phyloP scores from a whole-genome alignment of 2,329 filamentous ascomycete genomes.

The Xylaria sp. region DNA sequence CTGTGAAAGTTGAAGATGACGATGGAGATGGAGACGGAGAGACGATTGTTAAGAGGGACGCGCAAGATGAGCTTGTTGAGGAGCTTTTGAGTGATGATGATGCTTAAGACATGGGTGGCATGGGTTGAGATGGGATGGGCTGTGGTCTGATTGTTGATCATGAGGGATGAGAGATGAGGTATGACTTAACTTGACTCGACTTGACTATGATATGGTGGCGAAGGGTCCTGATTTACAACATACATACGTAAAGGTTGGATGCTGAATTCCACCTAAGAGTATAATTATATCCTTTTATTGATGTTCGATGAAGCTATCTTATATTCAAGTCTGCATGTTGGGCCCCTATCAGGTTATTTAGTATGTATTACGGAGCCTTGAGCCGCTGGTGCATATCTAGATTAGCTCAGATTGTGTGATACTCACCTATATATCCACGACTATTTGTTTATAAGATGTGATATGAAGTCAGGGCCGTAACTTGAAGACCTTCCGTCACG shows the following conservation, averaged over 20 bases:
- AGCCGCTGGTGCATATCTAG: too few relatives aligned
- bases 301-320: neutral
- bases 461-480: too few relatives aligned
- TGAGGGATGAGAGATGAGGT: neutral
- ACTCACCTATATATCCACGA: too few relatives aligned
- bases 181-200: too few relatives aligned
- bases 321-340: neutral
- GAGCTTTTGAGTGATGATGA: constrained; percentile 39
- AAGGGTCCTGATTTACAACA: neutral
- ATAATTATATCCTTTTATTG: neutral
- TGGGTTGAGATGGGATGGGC: neutral
- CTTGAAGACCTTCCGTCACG: too few relatives aligned
- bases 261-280: neutral
- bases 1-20: constrained; percentile 33
- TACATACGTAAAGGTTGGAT: neutral
- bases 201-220: neutral
- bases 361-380: too few relatives aligned
- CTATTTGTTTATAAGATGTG: too few relatives aligned
- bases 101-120: constrained; percentile 14
- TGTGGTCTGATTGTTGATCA: neutral
- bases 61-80: constrained; percentile 33
- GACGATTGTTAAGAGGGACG: constrained; percentile 21
- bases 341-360: too few relatives aligned
- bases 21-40: constrained; percentile 29
- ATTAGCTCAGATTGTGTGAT: too few relatives aligned